Evolutionary conservation across 495 filamentous ascomycete genomes (phyloP), one percentile per base, ranked within the genome.

Genomic region (Opeltia flavorubescens): DNA sequence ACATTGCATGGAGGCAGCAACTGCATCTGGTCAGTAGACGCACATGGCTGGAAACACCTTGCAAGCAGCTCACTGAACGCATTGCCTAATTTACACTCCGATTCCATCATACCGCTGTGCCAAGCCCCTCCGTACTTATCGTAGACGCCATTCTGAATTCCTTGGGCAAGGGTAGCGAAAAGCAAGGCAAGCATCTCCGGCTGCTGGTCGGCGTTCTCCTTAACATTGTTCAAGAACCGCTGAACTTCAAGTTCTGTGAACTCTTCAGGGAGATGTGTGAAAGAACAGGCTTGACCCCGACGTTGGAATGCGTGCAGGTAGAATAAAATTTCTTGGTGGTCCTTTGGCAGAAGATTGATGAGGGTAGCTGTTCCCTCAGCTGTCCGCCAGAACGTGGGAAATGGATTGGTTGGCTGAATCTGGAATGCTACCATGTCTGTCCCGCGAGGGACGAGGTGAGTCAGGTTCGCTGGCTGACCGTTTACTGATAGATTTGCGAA

Each of bases 161-260:
- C 68, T 20, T 64, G 59, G 1, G 68, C 68, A 13, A 71, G 57
- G 8, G 65, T 58, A 1, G 66, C 61, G 48, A 71, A 71, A n/a
- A 71, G 54, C 27, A 71, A 49, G 12, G 67, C 68, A 13, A 71
- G 65, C 63, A 69, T 65, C 38, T 70, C 65, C 9, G 68, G 68
- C 46, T 60, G 55, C 31, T 55, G 50, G 25, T 58, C 46, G 0
- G 65, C 63, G 44, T 71, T 71, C 21, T 57, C 59, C 27, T 63
- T 52, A 1, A 55, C 43, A 48, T 69, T 63, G 1, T 51, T 50
- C 1, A 71, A 52, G 46, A 68, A 71, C 1, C 64, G 54, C 38
- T 64, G 58, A 25, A 71, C 58, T 43, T 70, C 67, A 27, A 44
- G 54, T 33, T 50, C 56, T 6, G 66, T 67, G 25, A 63, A 55